Evolutionary conservation across 78 protist genomes (phyloP), one percentile per base, ranked within the genome.

Genomic region (Bigelowiella natans): DNA sequence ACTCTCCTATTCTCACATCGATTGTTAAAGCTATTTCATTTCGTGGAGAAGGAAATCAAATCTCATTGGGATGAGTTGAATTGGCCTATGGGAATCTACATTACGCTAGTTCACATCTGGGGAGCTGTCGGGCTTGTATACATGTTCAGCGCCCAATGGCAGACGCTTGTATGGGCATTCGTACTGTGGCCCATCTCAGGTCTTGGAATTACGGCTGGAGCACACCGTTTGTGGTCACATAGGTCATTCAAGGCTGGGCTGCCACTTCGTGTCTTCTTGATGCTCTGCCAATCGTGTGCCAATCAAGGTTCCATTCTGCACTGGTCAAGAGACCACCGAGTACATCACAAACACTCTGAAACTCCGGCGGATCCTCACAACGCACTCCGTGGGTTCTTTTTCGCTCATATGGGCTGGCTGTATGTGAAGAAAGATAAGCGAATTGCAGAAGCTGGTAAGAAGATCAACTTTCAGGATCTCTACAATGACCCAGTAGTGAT

Each of bases 141-240:
- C 91, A 31, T 64, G 28, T 63, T 51, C 73, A 18, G 18, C 7
- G 73, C 73, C 73, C 7, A 51, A 18, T 51, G 73, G 73, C 73
- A 51, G 73, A 51, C 73, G 7, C 73, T 51, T 51, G 34, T 51
- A 26, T 51, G 73, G 73, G 73, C 84, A 2, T 40, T 51, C 39
- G 0, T 51, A 1, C 90, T 88, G 26, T 88, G 90, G 90, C 90
- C 84, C 34, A 88, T 89, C 85, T 3, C 64, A 0, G 92, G 88
- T 29, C 82, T 91, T 34, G 93, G 93, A 2, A 91, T 91, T 86
- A 91, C 93, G 0, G 93, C 88, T n/a, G 93, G 93, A 38, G 89
- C 83, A 37, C 93, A 91, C 90, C 89, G 93, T 29, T 86, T 91
- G 36, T 91, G 93, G 93, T 0, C 93, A 29, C 93, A 91, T 85